Evolutionary conservation across 352 stramenopile species (phyloP).

Genomic region (Phytophthora sansomeana): DNA sequence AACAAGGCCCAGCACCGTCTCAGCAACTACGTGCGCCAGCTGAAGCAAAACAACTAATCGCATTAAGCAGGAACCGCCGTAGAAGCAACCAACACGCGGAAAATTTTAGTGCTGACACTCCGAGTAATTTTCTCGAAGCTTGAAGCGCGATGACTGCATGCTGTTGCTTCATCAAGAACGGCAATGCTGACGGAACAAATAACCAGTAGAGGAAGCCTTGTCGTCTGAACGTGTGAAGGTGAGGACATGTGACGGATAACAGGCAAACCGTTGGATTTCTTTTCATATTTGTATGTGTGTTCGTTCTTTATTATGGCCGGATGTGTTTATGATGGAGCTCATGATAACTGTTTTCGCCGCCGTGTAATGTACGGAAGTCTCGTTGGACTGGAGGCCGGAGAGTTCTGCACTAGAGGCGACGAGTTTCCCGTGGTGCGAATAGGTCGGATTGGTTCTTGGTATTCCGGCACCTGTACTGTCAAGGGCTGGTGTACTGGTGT

Average conservation of each 20-base stretch:
- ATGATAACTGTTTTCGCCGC: slow-evolving; percentile 30
- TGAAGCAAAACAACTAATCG: slow-evolving; percentile 83
- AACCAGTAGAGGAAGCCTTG: slow-evolving; percentile 35
- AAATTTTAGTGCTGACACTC: slow-evolving; percentile 1
- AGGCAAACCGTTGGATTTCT: slow-evolving; percentile 41
- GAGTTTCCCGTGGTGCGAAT: slow-evolving; percentile 16
- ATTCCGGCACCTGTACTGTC: slow-evolving; percentile 13
- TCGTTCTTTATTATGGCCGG: slow-evolving; percentile 9
- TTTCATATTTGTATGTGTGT: slow-evolving; percentile 19
- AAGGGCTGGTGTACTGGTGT: slow-evolving; percentile 7
- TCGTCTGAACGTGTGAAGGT: slow-evolving; percentile 10
- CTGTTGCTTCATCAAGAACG: slow-evolving; percentile 4
- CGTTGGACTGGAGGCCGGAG: slow-evolving; percentile 21
- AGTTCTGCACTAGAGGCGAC: slow-evolving; percentile 3
- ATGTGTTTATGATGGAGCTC: slow-evolving; percentile 12
- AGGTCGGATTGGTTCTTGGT: slow-evolving; percentile 20
- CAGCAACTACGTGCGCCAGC: slow-evolving; percentile 86
- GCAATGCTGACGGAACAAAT: slow-evolving; percentile 8
- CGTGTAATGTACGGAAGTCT: slow-evolving; percentile 59
- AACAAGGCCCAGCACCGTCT: slow-evolving; percentile 92
- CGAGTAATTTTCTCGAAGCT: not conserved
- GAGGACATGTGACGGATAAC: slow-evolving; percentile 39
- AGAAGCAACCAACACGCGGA: not conserved
- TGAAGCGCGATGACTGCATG: not conserved
- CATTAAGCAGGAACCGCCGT: slow-evolving; percentile 11